Conservation (phyloP, 495 filamentous ascomycete genomes). For the Penicillium egyptiacum region DNA sequence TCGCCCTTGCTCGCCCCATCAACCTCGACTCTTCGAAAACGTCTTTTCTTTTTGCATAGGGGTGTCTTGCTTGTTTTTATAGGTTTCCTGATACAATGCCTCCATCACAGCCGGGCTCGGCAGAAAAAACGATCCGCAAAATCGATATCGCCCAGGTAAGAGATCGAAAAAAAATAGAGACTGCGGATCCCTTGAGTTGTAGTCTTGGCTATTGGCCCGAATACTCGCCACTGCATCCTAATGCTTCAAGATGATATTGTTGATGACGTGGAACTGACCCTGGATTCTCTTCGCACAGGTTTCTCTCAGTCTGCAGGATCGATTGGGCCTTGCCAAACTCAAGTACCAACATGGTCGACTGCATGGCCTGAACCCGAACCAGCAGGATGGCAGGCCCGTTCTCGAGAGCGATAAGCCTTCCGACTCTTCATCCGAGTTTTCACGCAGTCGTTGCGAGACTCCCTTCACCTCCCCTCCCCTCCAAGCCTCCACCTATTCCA, state of each 20-base stretch:
- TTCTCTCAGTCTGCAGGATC: constrained; percentile 84
- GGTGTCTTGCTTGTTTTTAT: constrained; percentile 11
- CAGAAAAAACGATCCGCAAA: constrained; percentile 48
- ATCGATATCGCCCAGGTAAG: constrained; percentile 77
- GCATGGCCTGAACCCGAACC: constrained; percentile 50
- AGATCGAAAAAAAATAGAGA: constrained; percentile 4
- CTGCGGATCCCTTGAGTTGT: constrained; percentile 1
- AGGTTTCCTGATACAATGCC: constrained; percentile 33
- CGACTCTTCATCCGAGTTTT: constrained; percentile 73
- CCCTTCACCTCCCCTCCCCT: constrained; percentile 47
- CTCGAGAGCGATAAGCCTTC: constrained; percentile 53
- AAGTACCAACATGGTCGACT: constrained; percentile 83
- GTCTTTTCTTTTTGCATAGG: neutral
- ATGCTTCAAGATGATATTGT: neutral
- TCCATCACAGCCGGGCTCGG: constrained; percentile 33
- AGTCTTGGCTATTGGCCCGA: neutral
- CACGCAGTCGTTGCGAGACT: constrained; percentile 47
- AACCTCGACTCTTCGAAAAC: constrained; percentile 10
- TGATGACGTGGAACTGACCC: constrained; percentile 12
- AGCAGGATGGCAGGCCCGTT: constrained; percentile 59
- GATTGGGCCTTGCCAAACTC: constrained; percentile 91
- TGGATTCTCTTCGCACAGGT: constrained; percentile 57
- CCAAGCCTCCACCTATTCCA: constrained; percentile 42
- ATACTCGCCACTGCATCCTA: neutral
- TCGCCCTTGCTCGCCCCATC: constrained; percentile 27